Evolutionary conservation across 148 eudicot species (phyloP), one percentile per base, ranked within the genome.

Genomic region (Dianthus caryophyllus): DNA sequence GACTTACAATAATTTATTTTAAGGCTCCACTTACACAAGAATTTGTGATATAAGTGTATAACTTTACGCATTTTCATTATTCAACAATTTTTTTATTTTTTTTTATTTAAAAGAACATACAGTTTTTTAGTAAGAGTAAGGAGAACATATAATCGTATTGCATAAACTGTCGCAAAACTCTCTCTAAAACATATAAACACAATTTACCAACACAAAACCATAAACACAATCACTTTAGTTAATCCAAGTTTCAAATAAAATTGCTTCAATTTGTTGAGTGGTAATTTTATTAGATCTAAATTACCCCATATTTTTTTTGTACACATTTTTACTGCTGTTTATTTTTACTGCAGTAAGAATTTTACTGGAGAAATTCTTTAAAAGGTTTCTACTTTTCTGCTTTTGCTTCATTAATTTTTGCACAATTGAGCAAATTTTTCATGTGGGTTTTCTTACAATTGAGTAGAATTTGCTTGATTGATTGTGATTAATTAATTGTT

Each of bases 391-490:
- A 3, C 18, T 30, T 54, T 31, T 14, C 4, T 18, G 18, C 63
- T 31, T 31, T 17, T 59, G 38, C 26, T 50, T 50, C 41, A 56
- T 55, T 25, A 9, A 12, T 2, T 58, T 25, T 16, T 44, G 73
- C 61, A 14, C 51, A 70, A 65, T 76, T 76, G 71, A 66, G 71
- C 41, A 43, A 52, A 65, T 18, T 66, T 33, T 39, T 36, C n/a
- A 33, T 48, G 48, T 58, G 73, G 70, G 71, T n/a, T 56, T 65
- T 71, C 9, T 58, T 2, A 26, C 7, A 33, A 33, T 7, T 33
- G 3, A 7, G 4, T 13, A 18, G 21, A 33, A 41, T 48, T 29
- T n/a, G n/a, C n/a, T n/a, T n/a, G n/a, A n/a, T n/a, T n/a, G n/a
- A n/a, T n/a, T n/a, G n/a, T n/a, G n/a, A 48, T 1, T 29, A 33